Base-by-base conservation (phyloP, 805 yeast species). In the Lipomyces yamadae region DNA sequence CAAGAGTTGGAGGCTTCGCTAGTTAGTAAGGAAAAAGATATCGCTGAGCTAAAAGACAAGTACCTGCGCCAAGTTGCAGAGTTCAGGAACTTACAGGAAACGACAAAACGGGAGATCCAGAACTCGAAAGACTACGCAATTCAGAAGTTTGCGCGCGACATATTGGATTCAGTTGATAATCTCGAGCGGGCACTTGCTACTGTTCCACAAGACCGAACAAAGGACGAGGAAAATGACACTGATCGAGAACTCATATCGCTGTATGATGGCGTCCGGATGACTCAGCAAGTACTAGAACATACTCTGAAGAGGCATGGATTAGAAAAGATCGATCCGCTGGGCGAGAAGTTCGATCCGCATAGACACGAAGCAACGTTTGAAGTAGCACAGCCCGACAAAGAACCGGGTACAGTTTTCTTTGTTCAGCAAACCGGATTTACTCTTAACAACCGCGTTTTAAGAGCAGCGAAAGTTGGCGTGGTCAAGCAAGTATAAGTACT, bases 381-480 rank as follows among this genome's bases (percentile, higher is more conserved):
- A 81, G 81, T 90, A 63, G 89, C 94, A 42, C 91, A 89, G 75
- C 91, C 93, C 59, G 95, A 86, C 73, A 91, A 91, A 79, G 94
- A 90, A 79, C 91, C 97, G 18, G 97, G 97, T 67, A 89, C 97
- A 34, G 91, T 92, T 66, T 90, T 93, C 86, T 91, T 86, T 75
- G 97, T 93, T 67, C 97, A 92, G 81, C 97, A 90, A 80, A 84
- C 88, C 32, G 98, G 98, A 55, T 92, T 88, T 81, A 87, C 88
- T 67, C 83, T 92, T 75, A 92, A 92, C 81, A 86, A 89, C 74
- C 86, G 98, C 77, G 97, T 92, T 42, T 84, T 92, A 77, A 86
- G 98, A 81, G 96, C 98, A 39, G 97, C 98, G 66, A 92, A 92
- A 83, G 98, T 92, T 72, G 98, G 98, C 73, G 86, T 92, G 75